These are phyloP conservation scores for Curvularia eragrostidis DNA, from an alignment of 2,329 filamentous ascomycete species.

Conservation along the genomic window DNA sequence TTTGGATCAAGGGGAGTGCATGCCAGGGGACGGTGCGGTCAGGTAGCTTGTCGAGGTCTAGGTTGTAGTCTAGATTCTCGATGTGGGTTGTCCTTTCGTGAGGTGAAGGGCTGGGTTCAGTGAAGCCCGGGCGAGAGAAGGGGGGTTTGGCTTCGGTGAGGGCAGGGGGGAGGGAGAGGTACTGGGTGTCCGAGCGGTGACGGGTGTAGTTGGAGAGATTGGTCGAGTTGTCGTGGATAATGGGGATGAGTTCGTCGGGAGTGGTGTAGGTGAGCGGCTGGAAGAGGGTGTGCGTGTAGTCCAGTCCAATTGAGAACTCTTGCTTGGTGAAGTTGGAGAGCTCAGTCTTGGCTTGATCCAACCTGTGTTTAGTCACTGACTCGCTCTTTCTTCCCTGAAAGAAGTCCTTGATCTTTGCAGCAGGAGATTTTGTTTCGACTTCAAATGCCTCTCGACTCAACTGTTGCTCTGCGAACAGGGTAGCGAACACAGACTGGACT, in stretches of 20 bases:
- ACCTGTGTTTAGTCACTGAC: slow-evolving; percentile 43
- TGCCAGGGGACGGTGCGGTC: slow-evolving; percentile 53
- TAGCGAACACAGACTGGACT: slow-evolving; percentile 57
- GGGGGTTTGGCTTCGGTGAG: slow-evolving; percentile 38
- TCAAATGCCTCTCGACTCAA: slow-evolving; percentile 54
- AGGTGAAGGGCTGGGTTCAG: slow-evolving; percentile 35
- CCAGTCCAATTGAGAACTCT: slow-evolving; percentile 61
- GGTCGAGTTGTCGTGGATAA: slow-evolving; percentile 43
- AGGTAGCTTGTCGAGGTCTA: slow-evolving; percentile 53
- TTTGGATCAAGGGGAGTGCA: slow-evolving; percentile 55
- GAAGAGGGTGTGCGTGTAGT: slow-evolving; percentile 60
- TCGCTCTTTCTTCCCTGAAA: slow-evolving; percentile 42
- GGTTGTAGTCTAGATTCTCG: slow-evolving; percentile 33
- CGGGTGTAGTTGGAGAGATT: slow-evolving; percentile 48
- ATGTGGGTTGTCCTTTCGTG: slow-evolving; percentile 42
- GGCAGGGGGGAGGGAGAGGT: slow-evolving; percentile 51
- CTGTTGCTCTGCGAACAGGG: slow-evolving; percentile 63
- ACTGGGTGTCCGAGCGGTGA: slow-evolving; percentile 32
- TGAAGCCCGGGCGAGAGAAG: slow-evolving; percentile 40
- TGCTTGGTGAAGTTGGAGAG: slow-evolving; percentile 49
- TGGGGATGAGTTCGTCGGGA: slow-evolving; percentile 36
- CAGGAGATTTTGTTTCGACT: slow-evolving; percentile 15
- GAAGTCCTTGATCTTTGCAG: slow-evolving; percentile 25
- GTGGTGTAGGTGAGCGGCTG: slow-evolving; percentile 39
- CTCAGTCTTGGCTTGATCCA: slow-evolving; percentile 28